A percentile compares a stretch with the other conserved stretches of the same genome.
These are phyloP conservation scores for Phytophthora melonis DNA, from an alignment of 352 stramenopile species.

Conservation along the genomic window DNA sequence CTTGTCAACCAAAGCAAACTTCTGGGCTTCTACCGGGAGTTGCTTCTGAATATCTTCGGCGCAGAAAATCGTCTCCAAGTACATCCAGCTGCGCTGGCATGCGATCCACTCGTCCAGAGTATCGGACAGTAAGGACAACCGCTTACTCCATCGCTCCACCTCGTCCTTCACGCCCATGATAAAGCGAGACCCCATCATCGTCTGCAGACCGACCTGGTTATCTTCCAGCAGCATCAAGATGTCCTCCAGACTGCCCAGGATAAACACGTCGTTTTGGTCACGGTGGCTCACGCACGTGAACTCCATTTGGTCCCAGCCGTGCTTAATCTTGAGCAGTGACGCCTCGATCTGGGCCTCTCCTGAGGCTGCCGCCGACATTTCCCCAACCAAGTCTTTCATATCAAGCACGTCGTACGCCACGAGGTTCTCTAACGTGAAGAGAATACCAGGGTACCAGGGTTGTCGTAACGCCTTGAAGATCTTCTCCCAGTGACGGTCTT, in stretches of 20 bases:
- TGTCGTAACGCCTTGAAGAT: slow-evolving; percentile 93
- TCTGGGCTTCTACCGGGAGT: slow-evolving; percentile 85
- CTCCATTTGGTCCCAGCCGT: slow-evolving; percentile 89
- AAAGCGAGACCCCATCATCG: slow-evolving; percentile 94
- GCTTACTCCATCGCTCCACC: slow-evolving; percentile 92
- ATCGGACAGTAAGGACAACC: slow-evolving; percentile 83
- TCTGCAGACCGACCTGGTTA: slow-evolving; percentile 93
- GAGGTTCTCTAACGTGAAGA: slow-evolving; percentile 91
- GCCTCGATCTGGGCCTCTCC: slow-evolving; percentile 93
- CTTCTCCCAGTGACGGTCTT: slow-evolving; percentile 95
- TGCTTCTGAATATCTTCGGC: slow-evolving; percentile 92
- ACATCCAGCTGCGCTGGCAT: slow-evolving; percentile 91
- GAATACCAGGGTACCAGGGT: slow-evolving; percentile 89
- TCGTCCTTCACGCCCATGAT: slow-evolving; percentile 93
- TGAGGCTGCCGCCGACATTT: slow-evolving; percentile 87
- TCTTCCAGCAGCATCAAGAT: slow-evolving; percentile 92
- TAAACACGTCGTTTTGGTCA: slow-evolving; percentile 90
- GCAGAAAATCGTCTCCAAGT: slow-evolving; percentile 91
- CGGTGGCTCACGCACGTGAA: slow-evolving; percentile 89
- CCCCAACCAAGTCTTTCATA: slow-evolving; percentile 88
- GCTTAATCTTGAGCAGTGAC: slow-evolving; percentile 89
- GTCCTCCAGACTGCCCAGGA: slow-evolving; percentile 92
- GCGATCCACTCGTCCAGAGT: slow-evolving; percentile 89
- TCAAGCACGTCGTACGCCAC: slow-evolving; percentile 89
- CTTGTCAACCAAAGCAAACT: slow-evolving; percentile 87